A percentile compares a stretch with the other conserved stretches of the same genome.
These are phyloP conservation scores for Keithomyces neogunnii DNA, from an alignment of 2,329 filamentous ascomycete species.

Conservation along the genomic window DNA sequence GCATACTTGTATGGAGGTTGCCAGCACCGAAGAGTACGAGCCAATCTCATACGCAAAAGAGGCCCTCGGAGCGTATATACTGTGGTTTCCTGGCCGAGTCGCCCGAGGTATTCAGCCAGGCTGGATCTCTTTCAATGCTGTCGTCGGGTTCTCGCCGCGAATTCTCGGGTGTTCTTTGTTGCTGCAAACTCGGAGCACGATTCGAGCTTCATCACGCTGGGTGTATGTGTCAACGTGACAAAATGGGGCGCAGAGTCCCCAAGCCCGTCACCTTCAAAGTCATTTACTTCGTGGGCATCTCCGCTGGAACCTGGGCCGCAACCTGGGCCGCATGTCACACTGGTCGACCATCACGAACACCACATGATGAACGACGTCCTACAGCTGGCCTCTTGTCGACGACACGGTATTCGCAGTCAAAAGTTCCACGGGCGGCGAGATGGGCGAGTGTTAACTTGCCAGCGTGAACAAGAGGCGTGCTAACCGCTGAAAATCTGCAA, in stretches of 20 bases:
- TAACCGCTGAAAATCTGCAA: too few relatives aligned
- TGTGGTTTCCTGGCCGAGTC: slow-evolving; percentile 1
- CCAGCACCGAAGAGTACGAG: not conserved
- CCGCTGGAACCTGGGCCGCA: too few relatives aligned
- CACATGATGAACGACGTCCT: not conserved
- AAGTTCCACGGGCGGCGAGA: too few relatives aligned
- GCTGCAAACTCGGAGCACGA: not conserved
- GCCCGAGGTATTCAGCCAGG: not conserved
- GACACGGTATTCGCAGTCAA: too few relatives aligned
- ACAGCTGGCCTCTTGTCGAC: not conserved
- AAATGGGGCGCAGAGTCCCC: not conserved
- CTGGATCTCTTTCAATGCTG: not conserved
- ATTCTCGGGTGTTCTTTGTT: not conserved
- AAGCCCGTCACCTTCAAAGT: not conserved
- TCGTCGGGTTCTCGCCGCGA: not conserved
- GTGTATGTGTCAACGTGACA: not conserved
- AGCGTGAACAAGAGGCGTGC: too few relatives aligned
- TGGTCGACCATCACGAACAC: not conserved
- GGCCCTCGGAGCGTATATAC: not conserved
- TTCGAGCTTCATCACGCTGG: not conserved
- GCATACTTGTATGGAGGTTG: slow-evolving; percentile 1
- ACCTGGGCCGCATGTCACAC: not conserved
- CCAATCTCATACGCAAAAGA: not conserved
- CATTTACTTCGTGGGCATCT: not conserved
- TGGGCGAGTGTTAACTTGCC: too few relatives aligned